These are phyloP conservation scores for Geranomyces variabilis DNA, from an alignment of 192 early-diverging fungal species.

Conservation along the genomic window DNA sequence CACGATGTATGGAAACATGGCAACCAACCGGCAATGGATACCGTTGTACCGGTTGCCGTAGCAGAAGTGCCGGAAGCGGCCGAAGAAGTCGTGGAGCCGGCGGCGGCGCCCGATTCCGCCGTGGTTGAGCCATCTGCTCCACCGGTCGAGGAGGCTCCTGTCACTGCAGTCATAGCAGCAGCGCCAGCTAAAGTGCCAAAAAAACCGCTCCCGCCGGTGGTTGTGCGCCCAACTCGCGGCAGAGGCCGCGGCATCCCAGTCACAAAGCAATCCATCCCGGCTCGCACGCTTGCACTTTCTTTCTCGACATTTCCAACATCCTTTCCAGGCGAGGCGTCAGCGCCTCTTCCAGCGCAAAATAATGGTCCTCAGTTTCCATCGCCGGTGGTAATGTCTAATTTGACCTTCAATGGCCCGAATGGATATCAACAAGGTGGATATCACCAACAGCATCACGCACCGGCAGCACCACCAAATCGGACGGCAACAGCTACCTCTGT, in stretches of 20 bases:
- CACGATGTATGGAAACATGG: conserved; percentile 31
- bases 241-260: conserved; percentile 1
- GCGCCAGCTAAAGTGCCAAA: not conserved
- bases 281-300: conserved; percentile 13
- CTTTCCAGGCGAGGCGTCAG: not conserved
- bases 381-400: not conserved
- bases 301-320: conserved; percentile 18
- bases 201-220: conserved; percentile 12
- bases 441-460: not conserved
- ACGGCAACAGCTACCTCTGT: conserved; percentile 6
- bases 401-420: not conserved
- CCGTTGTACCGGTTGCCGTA: not conserved
- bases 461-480: not conserved
- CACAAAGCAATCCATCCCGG: conserved; percentile 7
- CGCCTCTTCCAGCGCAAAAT: not conserved
- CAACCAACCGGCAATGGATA: not conserved
- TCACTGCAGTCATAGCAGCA: not conserved
- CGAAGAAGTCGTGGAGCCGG: not conserved
- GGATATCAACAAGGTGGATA: not conserved
- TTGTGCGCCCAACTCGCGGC: conserved; percentile 14
- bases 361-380: not conserved
- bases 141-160: conserved; percentile 2
- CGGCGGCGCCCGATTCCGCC: not conserved
- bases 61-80: not conserved
- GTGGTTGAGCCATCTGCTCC: not conserved